Evolutionary conservation across 1,139 yeast species (phyloP).

Genomic region (Sugiyamaella japonica): DNA sequence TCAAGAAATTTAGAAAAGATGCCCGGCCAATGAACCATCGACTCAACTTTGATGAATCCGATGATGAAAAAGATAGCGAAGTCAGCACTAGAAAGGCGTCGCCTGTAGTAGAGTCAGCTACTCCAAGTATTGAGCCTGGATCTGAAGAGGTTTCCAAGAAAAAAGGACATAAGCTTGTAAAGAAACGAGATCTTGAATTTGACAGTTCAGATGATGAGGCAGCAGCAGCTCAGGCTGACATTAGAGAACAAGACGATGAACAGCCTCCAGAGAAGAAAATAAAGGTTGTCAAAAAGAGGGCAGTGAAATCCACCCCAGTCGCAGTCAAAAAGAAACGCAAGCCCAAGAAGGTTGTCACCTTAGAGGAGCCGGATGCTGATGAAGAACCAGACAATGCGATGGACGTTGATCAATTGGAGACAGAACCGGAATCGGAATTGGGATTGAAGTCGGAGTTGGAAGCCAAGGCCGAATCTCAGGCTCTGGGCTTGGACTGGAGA

Average conservation of each 20-base stretch:
- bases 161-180: slow-evolving; percentile 12
- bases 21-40: slow-evolving; percentile 71
- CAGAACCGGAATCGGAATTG: slow-evolving; percentile 1
- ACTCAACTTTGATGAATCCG: slow-evolving; percentile 49
- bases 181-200: slow-evolving; percentile 31
- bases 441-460: neutral
- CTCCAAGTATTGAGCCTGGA: slow-evolving; percentile 18
- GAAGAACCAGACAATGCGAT: slow-evolving; percentile 3
- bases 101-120: slow-evolving; percentile 41
- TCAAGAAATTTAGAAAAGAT: slow-evolving; percentile 29
- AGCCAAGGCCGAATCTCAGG: slow-evolving; percentile 41
- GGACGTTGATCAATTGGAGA: slow-evolving; percentile 8
- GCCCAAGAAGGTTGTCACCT: slow-evolving; percentile 9
- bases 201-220: slow-evolving; percentile 32
- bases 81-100: slow-evolving; percentile 44
- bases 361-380: neutral
- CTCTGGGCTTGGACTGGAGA: slow-evolving; percentile 24
- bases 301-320: neutral
- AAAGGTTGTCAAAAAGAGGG: slow-evolving; percentile 25
- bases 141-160: slow-evolving; percentile 18
- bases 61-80: slow-evolving; percentile 50
- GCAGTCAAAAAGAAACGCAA: slow-evolving; percentile 4
- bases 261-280: slow-evolving; percentile 22
- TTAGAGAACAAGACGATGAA: slow-evolving; percentile 20
- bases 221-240: slow-evolving; percentile 24